phyloP scores from a whole-genome alignment of 2,329 filamentous ascomycete genomes.

The Aspergillus udagawae region DNA sequence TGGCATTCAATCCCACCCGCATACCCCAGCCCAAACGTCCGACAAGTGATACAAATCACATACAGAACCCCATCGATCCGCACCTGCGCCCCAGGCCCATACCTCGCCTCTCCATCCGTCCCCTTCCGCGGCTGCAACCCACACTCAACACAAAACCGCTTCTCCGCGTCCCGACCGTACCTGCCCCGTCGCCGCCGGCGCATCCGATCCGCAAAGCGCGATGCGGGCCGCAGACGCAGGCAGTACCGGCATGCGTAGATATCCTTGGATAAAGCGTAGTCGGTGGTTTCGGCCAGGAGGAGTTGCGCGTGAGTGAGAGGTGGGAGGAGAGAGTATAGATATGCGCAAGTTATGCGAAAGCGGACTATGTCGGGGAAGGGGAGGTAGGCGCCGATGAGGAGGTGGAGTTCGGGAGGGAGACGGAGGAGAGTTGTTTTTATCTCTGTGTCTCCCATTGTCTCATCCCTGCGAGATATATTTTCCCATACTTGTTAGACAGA shows the following conservation, averaged over 20 bases:
- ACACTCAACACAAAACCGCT: slow-evolving; percentile 27
- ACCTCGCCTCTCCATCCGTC: slow-evolving; percentile 15
- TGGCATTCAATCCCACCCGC: slow-evolving; percentile 10
- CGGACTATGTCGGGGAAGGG: slow-evolving; percentile 21
- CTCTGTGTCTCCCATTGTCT: too few species aligned
- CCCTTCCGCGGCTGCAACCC: slow-evolving; percentile 20
- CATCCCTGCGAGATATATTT: too few species aligned
- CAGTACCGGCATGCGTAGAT: slow-evolving; percentile 27
- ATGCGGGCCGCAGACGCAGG: slow-evolving; percentile 19
- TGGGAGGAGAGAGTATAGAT: slow-evolving; percentile 22
- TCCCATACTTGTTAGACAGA: too few species aligned
- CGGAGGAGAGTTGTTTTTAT: slow-evolving; percentile 9
- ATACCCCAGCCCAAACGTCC: slow-evolving; percentile 11
- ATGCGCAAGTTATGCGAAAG: slow-evolving; percentile 23
- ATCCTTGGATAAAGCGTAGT: slow-evolving; percentile 15
- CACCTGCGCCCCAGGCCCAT: slow-evolving; percentile 23
- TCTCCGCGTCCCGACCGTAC: slow-evolving; percentile 14
- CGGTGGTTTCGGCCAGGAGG: slow-evolving; percentile 19
- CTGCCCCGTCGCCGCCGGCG: slow-evolving; percentile 16
- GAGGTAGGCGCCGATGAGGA: slow-evolving; percentile 22
- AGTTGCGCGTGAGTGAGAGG: slow-evolving; percentile 18
- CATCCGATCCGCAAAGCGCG: slow-evolving; percentile 25
- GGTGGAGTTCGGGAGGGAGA: slow-evolving; percentile 31
- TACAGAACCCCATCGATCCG: slow-evolving; percentile 13
- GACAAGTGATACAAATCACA: slow-evolving; percentile 23